Conservation (phyloP, 1,139 yeast genomes). For the Suhomyces guaymorum region DNA sequence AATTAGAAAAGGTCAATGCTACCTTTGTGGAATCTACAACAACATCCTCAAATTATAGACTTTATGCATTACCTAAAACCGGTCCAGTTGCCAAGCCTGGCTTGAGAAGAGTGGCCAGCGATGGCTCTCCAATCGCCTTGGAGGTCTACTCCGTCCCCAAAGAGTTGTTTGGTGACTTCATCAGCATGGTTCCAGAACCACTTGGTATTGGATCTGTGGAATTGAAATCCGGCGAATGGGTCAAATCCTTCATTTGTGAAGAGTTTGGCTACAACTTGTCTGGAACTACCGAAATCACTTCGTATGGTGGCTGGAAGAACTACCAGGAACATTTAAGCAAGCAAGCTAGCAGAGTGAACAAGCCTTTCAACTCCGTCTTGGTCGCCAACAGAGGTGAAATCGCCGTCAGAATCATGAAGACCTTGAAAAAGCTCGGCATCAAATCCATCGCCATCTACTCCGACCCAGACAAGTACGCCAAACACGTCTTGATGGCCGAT, state of each 20-base stretch:
- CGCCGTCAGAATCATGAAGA: conserved; percentile 89
- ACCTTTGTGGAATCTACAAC: conserved; percentile 61
- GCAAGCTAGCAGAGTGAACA: conserved; percentile 32
- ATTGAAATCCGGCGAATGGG: conserved; percentile 74
- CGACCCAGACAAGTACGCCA: conserved; percentile 84
- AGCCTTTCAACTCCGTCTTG: conserved; percentile 79
- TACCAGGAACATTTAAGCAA: conserved; percentile 50
- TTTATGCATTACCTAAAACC: conserved; percentile 80
- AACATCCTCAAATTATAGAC: conserved; percentile 70
- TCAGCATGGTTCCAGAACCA: conserved; percentile 89
- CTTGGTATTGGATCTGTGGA: conserved; percentile 93
- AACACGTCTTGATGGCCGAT: conserved; percentile 83
- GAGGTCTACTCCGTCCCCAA: conserved; percentile 84
- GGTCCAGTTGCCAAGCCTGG: conserved; percentile 91
- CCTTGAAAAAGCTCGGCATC: conserved; percentile 77
- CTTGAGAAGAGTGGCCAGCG: conserved; percentile 59
- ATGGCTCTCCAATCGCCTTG: conserved; percentile 63
- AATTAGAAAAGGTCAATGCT: conserved; percentile 84
- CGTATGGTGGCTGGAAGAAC: conserved; percentile 83
- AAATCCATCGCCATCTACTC: conserved; percentile 86
- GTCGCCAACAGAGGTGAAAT: conserved; percentile 98
- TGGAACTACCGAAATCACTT: conserved; percentile 77
- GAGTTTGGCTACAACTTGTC: conserved; percentile 73
- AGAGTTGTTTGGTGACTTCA: conserved; percentile 76
- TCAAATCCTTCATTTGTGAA: conserved; percentile 92